Evolutionary conservation across 2,329 filamentous ascomycete genomes (phyloP).

Genomic region (Gaeumannomyces tritici): DNA sequence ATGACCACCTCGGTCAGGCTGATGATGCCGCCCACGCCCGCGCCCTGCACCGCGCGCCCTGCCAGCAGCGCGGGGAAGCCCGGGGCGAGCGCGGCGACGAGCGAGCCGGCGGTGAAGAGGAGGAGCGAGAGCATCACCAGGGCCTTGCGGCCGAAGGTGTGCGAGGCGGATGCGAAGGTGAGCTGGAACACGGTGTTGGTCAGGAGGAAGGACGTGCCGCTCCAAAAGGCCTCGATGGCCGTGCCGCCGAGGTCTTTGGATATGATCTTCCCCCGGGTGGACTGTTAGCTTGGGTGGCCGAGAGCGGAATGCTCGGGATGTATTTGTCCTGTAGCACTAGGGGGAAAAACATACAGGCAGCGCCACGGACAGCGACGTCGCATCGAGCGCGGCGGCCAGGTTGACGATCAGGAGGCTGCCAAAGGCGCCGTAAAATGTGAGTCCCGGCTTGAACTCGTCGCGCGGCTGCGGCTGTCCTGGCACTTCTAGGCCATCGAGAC

Average conservation of each 20-base stretch:
- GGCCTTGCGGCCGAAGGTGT: neutral
- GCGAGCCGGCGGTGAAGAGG: neutral
- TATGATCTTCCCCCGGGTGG: neutral
- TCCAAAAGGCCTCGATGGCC: constrained; percentile 38
- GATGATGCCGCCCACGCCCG: constrained; percentile 24
- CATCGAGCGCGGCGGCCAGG: neutral
- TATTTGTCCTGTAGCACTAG: no score
- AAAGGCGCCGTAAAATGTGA: neutral
- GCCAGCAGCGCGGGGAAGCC: neutral
- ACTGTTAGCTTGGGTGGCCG: no score
- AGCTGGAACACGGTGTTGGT: constrained; percentile 48
- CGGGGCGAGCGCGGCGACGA: neutral
- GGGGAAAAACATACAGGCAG: neutral
- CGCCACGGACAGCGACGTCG: neutral
- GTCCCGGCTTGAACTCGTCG: neutral
- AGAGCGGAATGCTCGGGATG: no score
- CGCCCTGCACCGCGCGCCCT: constrained; percentile 19
- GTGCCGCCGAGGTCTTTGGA: neutral
- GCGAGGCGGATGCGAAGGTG: neutral
- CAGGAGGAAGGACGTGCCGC: constrained; percentile 64
- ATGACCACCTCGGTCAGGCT: constrained; percentile 23
- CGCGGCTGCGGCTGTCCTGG: neutral
- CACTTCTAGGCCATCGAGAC: neutral
- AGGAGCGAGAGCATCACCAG: neutral
- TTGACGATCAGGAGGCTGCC: neutral